Percentiles rank a stretch among this genome's conserved stretches.
These are phyloP conservation scores for Dalbergia oliveri DNA, from an alignment of 306 rosid species.

Conservation along the genomic window DNA sequence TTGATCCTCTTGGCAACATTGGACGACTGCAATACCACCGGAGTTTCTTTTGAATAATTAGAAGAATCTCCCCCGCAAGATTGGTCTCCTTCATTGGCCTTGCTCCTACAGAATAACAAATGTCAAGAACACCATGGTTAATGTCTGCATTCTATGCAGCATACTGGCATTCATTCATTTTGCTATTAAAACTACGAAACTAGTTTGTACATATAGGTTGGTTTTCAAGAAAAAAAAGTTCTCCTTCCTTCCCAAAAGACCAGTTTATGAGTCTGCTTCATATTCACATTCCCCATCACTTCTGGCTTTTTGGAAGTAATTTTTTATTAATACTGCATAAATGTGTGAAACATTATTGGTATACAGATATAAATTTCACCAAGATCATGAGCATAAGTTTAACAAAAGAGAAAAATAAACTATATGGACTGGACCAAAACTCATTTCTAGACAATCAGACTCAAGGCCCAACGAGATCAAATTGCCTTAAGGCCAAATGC, in stretches of 20 bases:
- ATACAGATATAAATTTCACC: slow-evolving; percentile 6
- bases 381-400: neutral
- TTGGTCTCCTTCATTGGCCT: slow-evolving; percentile 55
- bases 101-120: slow-evolving; percentile 54
- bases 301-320: neutral
- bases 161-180: neutral
- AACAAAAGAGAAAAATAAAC: too few relatives aligned
- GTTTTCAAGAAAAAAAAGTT: neutral
- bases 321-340: neutral
- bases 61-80: slow-evolving; percentile 45
- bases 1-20: slow-evolving; percentile 62
- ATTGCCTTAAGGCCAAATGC: neutral
- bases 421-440: neutral
- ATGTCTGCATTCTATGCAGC: slow-evolving; percentile 24
- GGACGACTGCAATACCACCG: slow-evolving; percentile 45
- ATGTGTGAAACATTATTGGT: neutral
- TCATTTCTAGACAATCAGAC: neutral
- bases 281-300: neutral
- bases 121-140: slow-evolving; percentile 30
- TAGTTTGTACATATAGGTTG: neutral
- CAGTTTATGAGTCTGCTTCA: slow-evolving; percentile 33
- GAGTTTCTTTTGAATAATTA: slow-evolving; percentile 47
- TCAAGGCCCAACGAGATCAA: neutral
- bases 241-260: neutral
- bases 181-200: slow-evolving; percentile 4